Conservation (phyloP, 2,329 filamentous ascomycete genomes). For the Hymenoscyphus occultus region DNA sequence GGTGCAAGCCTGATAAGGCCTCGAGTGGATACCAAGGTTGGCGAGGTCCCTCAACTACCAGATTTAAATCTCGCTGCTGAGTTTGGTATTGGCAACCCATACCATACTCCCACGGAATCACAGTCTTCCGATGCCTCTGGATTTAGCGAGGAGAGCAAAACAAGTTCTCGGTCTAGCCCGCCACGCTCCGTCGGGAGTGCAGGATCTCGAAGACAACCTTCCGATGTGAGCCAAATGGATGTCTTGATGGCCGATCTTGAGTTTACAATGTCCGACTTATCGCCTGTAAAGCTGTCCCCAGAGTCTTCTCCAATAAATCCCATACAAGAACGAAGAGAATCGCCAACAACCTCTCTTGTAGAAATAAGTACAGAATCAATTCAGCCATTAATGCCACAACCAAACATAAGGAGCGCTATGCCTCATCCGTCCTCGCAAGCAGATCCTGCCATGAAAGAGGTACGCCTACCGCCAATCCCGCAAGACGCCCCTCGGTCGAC, state of each 20-base stretch:
- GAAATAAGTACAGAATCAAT: neutral
- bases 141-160: constrained; percentile 55
- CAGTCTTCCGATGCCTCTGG: constrained; percentile 63
- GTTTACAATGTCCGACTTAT: constrained; percentile 46
- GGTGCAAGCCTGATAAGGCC: constrained; percentile 31
- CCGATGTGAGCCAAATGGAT: constrained; percentile 43
- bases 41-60: constrained; percentile 30
- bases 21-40: constrained; percentile 22
- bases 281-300: constrained; percentile 35
- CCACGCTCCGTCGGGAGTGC: constrained; percentile 41
- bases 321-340: neutral
- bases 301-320: neutral
- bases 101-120: constrained; percentile 62
- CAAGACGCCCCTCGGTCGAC: constrained; percentile 15
- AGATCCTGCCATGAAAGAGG: constrained; percentile 44
- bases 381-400: neutral
- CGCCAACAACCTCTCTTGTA: neutral
- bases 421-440: constrained; percentile 40
- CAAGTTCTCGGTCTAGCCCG: constrained; percentile 61
- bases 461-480: constrained; percentile 38
- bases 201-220: constrained; percentile 40
- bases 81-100: constrained; percentile 60
- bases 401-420: neutral
- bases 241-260: constrained; percentile 56
- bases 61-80: constrained; percentile 55